Evolutionary conservation across 352 stramenopile genomes (phyloP).

Genomic region (Phytophthora pluvialis): DNA sequence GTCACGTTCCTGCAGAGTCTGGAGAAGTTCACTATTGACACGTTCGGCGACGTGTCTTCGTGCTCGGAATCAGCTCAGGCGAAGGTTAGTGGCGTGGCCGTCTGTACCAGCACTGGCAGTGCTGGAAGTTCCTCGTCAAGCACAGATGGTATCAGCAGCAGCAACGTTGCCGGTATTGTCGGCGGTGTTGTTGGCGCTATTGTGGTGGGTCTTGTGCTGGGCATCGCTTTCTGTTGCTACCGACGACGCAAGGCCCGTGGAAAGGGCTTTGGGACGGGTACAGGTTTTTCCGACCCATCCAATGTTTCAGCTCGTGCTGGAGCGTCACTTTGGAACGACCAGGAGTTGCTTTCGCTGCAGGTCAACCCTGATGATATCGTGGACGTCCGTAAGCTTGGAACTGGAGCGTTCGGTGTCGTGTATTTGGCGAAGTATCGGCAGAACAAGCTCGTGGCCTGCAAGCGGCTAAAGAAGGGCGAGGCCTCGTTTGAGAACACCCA

Average conservation of each 20-base stretch:
- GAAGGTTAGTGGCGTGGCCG: constrained; percentile 35
- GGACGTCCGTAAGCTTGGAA: constrained; percentile 45
- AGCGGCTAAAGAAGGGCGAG: constrained; percentile 54
- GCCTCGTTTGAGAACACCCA: constrained; percentile 48
- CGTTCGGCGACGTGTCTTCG: constrained; percentile 33
- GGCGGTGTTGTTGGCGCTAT: constrained; percentile 53
- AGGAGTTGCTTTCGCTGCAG: constrained; percentile 57
- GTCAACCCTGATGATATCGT: constrained; percentile 57
- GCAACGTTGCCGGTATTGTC: constrained; percentile 47
- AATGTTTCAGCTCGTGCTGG: constrained; percentile 12
- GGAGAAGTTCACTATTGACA: constrained; percentile 47
- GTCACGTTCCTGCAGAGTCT: constrained; percentile 52
- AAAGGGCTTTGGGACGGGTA: constrained; percentile 30
- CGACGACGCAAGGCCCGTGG: constrained; percentile 27
- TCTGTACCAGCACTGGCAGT: constrained; percentile 42
- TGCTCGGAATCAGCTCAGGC: constrained; percentile 32
- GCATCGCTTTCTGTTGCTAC: constrained; percentile 36
- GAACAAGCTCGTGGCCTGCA: constrained; percentile 48
- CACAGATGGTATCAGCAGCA: constrained; percentile 13
- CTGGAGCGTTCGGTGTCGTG: constrained; percentile 47
- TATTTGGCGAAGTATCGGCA: constrained; percentile 54
- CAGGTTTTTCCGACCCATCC: constrained; percentile 16
- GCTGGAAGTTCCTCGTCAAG: constrained; percentile 7
- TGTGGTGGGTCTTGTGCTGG: constrained; percentile 36
- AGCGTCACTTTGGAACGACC: constrained; percentile 52